Evolutionary conservation across 257 asterid genomes (phyloP).

Genomic region (Capsicum chinense): DNA sequence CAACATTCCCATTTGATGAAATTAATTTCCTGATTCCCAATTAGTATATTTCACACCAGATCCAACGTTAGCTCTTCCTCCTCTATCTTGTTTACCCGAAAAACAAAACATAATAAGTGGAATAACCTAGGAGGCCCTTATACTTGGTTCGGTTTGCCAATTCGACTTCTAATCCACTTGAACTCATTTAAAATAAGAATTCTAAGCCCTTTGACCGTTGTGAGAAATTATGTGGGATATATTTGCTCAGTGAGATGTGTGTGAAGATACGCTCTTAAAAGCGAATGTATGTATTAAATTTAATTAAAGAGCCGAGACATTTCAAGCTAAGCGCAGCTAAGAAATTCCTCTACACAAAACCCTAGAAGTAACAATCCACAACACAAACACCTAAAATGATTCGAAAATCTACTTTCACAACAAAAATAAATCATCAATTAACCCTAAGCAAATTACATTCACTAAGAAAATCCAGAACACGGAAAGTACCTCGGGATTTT

Average conservation of each 20-base stretch:
- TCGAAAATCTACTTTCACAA: background rate
- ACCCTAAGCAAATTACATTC: background rate
- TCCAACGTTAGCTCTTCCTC: background rate
- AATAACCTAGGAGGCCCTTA: too few relatives aligned
- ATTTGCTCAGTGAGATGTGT: too few relatives aligned
- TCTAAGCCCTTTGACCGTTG: too few relatives aligned
- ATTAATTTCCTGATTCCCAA: background rate
- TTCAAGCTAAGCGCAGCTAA: background rate
- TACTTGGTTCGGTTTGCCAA: too few relatives aligned
- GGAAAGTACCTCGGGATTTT: conserved; percentile 64
- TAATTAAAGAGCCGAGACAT: too few relatives aligned
- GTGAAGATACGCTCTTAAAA: too few relatives aligned
- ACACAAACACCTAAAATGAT: background rate
- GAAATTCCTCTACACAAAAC: background rate
- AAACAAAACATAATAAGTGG: background rate
- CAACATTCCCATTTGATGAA: background rate
- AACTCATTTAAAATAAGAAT: too few relatives aligned
- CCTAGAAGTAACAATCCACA: background rate
- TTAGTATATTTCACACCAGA: background rate
- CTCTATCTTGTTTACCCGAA: background rate
- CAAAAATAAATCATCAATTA: too few relatives aligned
- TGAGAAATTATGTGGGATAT: too few relatives aligned
- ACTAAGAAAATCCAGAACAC: background rate
- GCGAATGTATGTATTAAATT: too few relatives aligned
- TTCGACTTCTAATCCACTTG: too few relatives aligned